A percentile compares a stretch with the other conserved stretches of the same genome.
phyloP scores from a whole-genome alignment of 345 rosid genomes.

The Cardamine chenopodiifolia region DNA sequence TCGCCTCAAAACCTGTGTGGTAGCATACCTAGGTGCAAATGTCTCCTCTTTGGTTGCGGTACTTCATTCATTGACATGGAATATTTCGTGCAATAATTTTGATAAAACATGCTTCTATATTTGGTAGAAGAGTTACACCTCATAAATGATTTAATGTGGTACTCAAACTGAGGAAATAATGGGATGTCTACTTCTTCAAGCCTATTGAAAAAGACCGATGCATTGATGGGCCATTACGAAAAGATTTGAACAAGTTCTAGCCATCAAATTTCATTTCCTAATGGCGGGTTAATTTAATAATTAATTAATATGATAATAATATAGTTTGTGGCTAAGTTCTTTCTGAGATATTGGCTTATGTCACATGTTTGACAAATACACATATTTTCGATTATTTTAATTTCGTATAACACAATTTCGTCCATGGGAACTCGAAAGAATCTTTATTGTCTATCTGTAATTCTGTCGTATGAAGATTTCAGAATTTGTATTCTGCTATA shows the following conservation, averaged over 20 bases:
- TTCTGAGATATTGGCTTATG: conserved; percentile 10
- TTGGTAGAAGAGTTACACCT: not conserved
- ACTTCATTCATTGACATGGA: too few relatives aligned
- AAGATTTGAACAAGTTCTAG: not conserved
- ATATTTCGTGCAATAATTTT: not conserved
- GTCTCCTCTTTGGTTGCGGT: too few relatives aligned
- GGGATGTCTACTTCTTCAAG: conserved; percentile 1
- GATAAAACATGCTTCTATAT: not conserved
- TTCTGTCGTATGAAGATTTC: not conserved
- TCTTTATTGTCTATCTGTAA: not conserved
- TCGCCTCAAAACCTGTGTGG: too few relatives aligned
- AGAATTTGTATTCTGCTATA: conserved; percentile 1
- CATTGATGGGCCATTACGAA: not conserved
- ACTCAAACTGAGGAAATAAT: not conserved
- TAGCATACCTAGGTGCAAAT: too few relatives aligned
- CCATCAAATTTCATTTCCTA: not conserved
- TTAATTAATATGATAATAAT: not conserved
- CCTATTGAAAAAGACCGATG: not conserved
- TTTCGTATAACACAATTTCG: not conserved
- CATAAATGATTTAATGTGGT: not conserved
- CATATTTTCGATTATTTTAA: not conserved
- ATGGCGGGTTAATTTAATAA: not conserved
- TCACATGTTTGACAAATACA: conserved; percentile 8
- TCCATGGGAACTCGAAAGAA: conserved; percentile 16
- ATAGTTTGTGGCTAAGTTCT: not conserved